phyloP scores from a whole-genome alignment of 225 moss, liverwort and hornwort species.

The Ulota crispa region DNA sequence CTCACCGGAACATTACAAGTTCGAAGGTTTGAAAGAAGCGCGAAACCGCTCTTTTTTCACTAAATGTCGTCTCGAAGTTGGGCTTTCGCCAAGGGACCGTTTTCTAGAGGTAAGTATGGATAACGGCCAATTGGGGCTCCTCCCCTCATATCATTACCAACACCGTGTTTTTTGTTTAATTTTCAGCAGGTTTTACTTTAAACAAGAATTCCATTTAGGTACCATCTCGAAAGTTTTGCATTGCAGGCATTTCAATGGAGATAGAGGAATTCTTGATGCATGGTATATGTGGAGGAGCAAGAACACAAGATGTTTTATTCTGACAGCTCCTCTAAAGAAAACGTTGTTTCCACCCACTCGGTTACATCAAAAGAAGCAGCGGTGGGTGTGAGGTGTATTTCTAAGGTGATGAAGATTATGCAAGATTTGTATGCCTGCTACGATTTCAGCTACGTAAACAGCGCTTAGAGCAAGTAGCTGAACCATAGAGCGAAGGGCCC shows the following conservation, averaged over 20 bases:
- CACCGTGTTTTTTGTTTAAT: neutral
- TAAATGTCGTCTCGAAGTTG: conserved; percentile 3
- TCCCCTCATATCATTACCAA: neutral
- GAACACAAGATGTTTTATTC: neutral
- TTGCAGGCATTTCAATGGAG: too few species aligned
- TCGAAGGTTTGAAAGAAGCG: neutral
- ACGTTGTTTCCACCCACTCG: neutral
- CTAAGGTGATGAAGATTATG: neutral
- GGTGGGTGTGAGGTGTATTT: conserved; percentile 1
- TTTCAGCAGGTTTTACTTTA: neutral
- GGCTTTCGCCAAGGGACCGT: neutral
- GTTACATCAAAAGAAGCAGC: neutral
- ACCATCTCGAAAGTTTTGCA: neutral
- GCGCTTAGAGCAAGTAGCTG: neutral
- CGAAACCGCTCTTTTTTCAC: conserved; percentile 15
- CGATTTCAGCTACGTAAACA: neutral
- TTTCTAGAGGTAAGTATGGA: neutral
- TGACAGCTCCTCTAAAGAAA: neutral
- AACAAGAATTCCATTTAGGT: neutral
- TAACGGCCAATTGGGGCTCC: neutral
- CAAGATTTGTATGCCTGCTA: neutral
- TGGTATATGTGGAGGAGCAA: neutral
- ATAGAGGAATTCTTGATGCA: neutral
- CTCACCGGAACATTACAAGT: conserved; percentile 30
- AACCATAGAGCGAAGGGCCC: neutral